These are phyloP conservation scores for Symbiodinium natans DNA, from an alignment of 73 alveolate species.

Conservation along the genomic window DNA sequence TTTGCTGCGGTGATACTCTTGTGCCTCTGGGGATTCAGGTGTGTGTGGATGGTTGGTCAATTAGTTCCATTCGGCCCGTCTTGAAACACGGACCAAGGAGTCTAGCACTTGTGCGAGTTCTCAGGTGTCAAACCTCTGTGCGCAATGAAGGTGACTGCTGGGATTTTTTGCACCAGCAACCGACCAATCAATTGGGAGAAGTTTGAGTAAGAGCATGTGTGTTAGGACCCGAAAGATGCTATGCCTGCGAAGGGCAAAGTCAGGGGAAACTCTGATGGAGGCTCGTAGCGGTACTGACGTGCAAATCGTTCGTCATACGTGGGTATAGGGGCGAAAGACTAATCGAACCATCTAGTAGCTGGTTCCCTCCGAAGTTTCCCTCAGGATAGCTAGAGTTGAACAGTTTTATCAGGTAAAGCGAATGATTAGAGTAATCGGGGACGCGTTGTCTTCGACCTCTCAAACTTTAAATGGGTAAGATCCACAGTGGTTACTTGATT, in stretches of 20 bases:
- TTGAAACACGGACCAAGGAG: slow-evolving; percentile 99
- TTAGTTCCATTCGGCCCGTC: too few relatives aligned
- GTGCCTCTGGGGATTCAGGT: not conserved
- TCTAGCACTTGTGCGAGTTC: slow-evolving; percentile 98
- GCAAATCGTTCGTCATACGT: slow-evolving; percentile 99
- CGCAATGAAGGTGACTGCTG: slow-evolving; percentile 83
- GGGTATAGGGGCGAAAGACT: slow-evolving; percentile 99
- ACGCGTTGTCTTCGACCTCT: slow-evolving; percentile 97
- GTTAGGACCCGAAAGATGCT: slow-evolving; percentile 62
- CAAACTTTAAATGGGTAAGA: slow-evolving; percentile 48
- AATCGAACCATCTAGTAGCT: slow-evolving; percentile 99
- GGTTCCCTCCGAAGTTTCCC: slow-evolving; percentile 99
- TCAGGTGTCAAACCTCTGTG: slow-evolving; percentile 97
- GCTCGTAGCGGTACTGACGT: slow-evolving; percentile 95
- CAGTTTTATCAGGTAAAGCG: slow-evolving; percentile 99
- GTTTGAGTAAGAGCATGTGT: slow-evolving; percentile 39
- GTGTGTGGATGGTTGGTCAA: too few relatives aligned
- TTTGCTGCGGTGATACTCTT: not conserved
- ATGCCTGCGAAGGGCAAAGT: slow-evolving; percentile 65
- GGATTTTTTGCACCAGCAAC: slow-evolving; percentile 18
- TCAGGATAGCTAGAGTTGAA: slow-evolving; percentile 99
- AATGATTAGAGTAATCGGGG: slow-evolving; percentile 98
- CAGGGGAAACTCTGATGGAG: slow-evolving; percentile 72
- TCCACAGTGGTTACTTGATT: slow-evolving; percentile 48
- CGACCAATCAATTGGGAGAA: slow-evolving; percentile 15